Evolutionary conservation across 495 filamentous ascomycete genomes (phyloP).

Genomic region (Daldinia decipiens): DNA sequence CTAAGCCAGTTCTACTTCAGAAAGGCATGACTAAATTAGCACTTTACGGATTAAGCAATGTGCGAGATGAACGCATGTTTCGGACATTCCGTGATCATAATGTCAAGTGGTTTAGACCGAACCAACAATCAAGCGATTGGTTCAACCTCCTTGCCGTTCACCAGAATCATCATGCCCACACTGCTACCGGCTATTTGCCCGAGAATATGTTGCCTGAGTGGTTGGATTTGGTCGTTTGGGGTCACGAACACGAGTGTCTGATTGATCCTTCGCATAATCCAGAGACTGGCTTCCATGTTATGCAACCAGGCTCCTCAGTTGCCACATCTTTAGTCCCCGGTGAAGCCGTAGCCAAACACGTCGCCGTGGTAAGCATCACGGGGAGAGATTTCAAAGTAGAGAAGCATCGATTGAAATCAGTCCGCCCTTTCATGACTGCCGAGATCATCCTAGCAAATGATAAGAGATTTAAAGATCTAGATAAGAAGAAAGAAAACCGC

Average conservation of each 20-base stretch:
- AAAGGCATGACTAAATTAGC: constrained; percentile 95
- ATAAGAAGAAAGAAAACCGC: constrained; percentile 83
- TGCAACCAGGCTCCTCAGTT: constrained; percentile 96
- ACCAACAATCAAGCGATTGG: constrained; percentile 86
- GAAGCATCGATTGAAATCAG: constrained; percentile 83
- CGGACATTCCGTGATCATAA: constrained; percentile 92
- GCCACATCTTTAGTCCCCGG: constrained; percentile 91
- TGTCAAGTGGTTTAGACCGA: constrained; percentile 91
- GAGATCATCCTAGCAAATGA: constrained; percentile 84
- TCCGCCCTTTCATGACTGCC: constrained; percentile 87
- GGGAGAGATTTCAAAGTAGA: constrained; percentile 85
- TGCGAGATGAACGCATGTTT: constrained; percentile 93
- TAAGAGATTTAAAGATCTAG: constrained; percentile 77
- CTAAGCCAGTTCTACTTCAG: constrained; percentile 91
- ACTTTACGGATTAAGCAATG: constrained; percentile 95
- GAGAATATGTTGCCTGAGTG: constrained; percentile 95
- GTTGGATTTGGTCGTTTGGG: constrained; percentile 93
- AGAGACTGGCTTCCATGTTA: constrained; percentile 91
- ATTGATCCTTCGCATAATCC: constrained; percentile 85
- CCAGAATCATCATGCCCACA: constrained; percentile 95
- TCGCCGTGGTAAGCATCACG: constrained; percentile 83
- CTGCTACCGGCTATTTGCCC: constrained; percentile 87
- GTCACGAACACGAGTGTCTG: constrained; percentile 96
- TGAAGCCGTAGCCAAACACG: constrained; percentile 91
- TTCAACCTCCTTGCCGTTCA: constrained; percentile 97